Base-by-base conservation (phyloP, 805 yeast genomes). In the Wickerhamomyces chambardii region DNA sequence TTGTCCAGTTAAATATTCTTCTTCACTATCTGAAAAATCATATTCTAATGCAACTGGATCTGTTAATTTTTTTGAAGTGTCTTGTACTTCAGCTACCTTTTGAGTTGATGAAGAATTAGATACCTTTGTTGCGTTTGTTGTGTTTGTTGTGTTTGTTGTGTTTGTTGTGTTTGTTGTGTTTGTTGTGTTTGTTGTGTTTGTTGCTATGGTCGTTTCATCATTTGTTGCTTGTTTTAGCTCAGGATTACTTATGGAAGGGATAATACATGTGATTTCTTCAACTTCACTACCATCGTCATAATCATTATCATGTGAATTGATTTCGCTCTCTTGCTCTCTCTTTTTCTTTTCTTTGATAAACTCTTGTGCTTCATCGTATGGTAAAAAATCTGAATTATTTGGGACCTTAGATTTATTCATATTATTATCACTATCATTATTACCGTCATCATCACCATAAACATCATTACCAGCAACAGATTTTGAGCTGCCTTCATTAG, bases 21-120 rank as follows among this genome's bases (percentile, higher is more conserved):
- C 95, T 38, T 89, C 97, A 15, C 78, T 79, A 36, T 84, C 87
- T 17, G 75, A 76, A 51, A 81, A 81, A 36, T 75, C 84, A 46
- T 79, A 82, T 36, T 78, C 83, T 25, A 70, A 53, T 0, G 46
- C 45, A 21, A 49, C 33, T 6, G 32, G 29, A 17, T 21, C 21
- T 5, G 47, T 47, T 17, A 38, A 27, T 15, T 30, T 34, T 9
- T 17, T 16, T 21, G 26, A 21, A 14, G 22, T 19, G 9, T 19
- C 25, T 16, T 16, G 35, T 16, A 29, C 31, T 9, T 24, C 33
- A 16, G 17, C 31, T 19, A 2, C 19, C 15, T 35, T n/a, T n/a
- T n/a, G n/a, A n/a, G n/a, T n/a, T n/a, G n/a, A n/a, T n/a, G n/a
- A n/a, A n/a, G n/a, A n/a, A n/a, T n/a, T n/a, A n/a, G n/a, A n/a